Base-by-base conservation (phyloP, 192 early-diverging fungal genomes). In the Backusella westeae region DNA sequence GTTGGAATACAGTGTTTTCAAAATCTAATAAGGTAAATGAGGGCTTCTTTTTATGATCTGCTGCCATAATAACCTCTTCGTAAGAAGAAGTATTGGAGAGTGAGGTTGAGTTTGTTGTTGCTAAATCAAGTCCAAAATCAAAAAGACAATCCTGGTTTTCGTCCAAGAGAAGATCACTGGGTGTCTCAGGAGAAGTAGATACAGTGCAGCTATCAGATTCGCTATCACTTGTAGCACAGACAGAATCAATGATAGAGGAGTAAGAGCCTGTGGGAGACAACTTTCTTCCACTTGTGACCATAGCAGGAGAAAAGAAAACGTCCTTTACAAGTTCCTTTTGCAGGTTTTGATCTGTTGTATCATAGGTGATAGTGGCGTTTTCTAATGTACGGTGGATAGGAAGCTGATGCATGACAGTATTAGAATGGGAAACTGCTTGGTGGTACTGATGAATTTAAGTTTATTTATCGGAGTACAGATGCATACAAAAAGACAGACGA, bases 281-380 rank as follows among this genome's bases (percentile, higher is more conserved):
- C 7, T 52, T 49, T 34, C 69, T 39, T 66, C 52, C 63, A 49
- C 38, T 71, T 36, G 36, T 53, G 34, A 73, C 77, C 74, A 78
- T 73, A 10, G 82, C 82, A 53, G 82, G 78, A 19, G 82, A 83
- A 67, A 83, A 83, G 35, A 83, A 83, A 3, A 83, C 82, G 49
- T 83, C 82, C 66, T 83, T 83, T 3, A 83, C 82, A 15, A 83
- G 72, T 53, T 80, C 74, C 41, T 81, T 69, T 34, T 74, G 67
- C 32, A 74, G 59, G 0, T 36, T 38, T 53, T 67, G 19, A 29
- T 71, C 42, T 26, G 68, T 41, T 23, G 71, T 82, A 68, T 82
- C 77, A 77, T 73, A 82, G 5, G 81, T 79, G 35, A 82, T 82
- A 6, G 78, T 79, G 9, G 81, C 81, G 35, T 78, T 82, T 74